phyloP scores from a whole-genome alignment of 208 protist genomes.

The Leptomonas pyrrhocoris region DNA sequence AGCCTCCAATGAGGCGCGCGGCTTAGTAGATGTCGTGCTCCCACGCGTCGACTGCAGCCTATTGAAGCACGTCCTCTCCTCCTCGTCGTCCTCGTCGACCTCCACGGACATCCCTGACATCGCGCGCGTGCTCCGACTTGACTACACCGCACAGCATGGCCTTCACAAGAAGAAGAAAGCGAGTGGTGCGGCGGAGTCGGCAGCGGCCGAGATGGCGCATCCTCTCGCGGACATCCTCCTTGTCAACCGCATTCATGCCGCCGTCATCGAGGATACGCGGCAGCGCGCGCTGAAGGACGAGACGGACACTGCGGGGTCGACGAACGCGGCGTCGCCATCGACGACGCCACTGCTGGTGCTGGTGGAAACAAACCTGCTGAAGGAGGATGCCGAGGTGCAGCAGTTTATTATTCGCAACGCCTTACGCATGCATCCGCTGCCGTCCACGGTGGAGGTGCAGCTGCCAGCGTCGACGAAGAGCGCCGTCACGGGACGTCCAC shows the following conservation, averaged over 20 bases:
- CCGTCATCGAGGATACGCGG: conserved; percentile 22
- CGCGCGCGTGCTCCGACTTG: conserved; percentile 30
- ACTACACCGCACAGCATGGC: conserved; percentile 12
- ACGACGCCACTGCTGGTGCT: conserved; percentile 28
- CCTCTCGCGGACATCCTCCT: conserved; percentile 29
- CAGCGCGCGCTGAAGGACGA: not conserved
- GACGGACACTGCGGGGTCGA: not conserved
- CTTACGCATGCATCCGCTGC: conserved; percentile 32
- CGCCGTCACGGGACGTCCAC: not conserved
- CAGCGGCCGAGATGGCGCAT: conserved; percentile 6
- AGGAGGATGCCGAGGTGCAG: conserved; percentile 36
- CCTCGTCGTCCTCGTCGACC: conserved; percentile 26
- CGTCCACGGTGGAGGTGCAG: conserved; percentile 13
- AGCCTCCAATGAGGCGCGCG: not conserved
- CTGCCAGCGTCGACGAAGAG: not conserved
- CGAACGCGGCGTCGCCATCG: not conserved
- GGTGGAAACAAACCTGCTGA: conserved; percentile 27
- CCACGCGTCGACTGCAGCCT: conserved; percentile 27
- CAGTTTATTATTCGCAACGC: conserved; percentile 36
- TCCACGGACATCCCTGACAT: conserved; percentile 24
- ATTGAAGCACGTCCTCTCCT: conserved; percentile 27
- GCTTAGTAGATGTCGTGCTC: conserved; percentile 20
- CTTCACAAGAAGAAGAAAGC: not conserved
- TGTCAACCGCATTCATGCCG: conserved; percentile 40
- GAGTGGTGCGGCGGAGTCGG: not conserved